Conservation (phyloP, 257 asterid species). For the Prunella vulgaris region DNA sequence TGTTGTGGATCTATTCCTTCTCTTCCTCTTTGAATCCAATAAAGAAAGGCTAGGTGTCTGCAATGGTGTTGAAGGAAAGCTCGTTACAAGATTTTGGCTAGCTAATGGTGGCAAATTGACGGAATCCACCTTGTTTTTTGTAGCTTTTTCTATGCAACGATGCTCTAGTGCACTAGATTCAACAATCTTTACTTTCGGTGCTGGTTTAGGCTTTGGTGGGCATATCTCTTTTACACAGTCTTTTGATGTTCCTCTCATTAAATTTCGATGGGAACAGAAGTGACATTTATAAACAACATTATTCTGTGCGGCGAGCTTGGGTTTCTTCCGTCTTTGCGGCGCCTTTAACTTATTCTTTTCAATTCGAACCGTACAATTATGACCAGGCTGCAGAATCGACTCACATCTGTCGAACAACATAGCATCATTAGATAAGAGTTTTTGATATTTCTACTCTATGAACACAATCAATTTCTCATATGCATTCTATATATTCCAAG, state of each 20-base stretch:
- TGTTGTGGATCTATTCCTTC: slow-evolving; percentile 45
- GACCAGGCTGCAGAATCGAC: slow-evolving; percentile 65
- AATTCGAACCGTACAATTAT: slow-evolving; percentile 53
- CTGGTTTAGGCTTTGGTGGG: slow-evolving; percentile 39
- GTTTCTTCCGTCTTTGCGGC: slow-evolving; percentile 31
- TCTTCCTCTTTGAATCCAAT: slow-evolving; percentile 57
- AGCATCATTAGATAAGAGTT: slow-evolving; percentile 15
- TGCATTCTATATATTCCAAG: neutral
- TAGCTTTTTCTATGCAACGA: slow-evolving; percentile 8
- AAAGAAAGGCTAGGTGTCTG: slow-evolving; percentile 25
- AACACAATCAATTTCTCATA: neutral
- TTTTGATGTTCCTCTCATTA: slow-evolving; percentile 65
- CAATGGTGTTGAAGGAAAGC: slow-evolving; percentile 37
- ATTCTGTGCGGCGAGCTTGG: slow-evolving; percentile 33
- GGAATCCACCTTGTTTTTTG: slow-evolving; percentile 4
- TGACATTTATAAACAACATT: slow-evolving; percentile 61
- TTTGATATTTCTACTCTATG: neutral
- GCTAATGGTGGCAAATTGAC: slow-evolving; percentile 26
- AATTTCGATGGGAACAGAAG: slow-evolving; percentile 56
- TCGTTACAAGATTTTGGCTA: slow-evolving; percentile 23
- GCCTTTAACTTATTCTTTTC: slow-evolving; percentile 41
- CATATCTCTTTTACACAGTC: slow-evolving; percentile 48
- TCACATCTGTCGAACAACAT: slow-evolving; percentile 51
- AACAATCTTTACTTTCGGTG: slow-evolving; percentile 16
- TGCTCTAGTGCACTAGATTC: slow-evolving; percentile 11